These are phyloP conservation scores for Phyllosticta ampelicida DNA, from an alignment of 2,329 filamentous ascomycete species.

Conservation along the genomic window DNA sequence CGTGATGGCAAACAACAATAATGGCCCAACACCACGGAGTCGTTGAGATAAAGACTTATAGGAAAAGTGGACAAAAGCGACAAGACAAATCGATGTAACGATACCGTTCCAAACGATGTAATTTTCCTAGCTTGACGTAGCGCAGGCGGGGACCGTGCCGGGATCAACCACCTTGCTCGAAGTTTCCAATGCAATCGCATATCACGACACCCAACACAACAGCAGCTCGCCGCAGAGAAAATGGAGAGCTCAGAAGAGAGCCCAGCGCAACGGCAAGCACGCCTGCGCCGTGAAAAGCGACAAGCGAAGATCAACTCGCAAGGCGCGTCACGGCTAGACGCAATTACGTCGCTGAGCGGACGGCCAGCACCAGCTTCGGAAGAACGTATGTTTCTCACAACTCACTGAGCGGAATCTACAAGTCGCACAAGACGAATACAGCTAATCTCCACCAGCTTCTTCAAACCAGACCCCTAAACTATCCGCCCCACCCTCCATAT, in stretches of 20 bases:
- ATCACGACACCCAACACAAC: neutral
- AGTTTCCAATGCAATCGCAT: neutral
- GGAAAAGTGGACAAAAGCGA: neutral
- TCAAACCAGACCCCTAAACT: neutral
- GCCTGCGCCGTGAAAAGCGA: constrained; percentile 66
- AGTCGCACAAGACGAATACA: neutral
- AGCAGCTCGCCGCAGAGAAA: neutral
- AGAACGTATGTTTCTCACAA: constrained; percentile 23
- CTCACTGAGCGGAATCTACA: neutral
- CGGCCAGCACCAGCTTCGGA: constrained; percentile 33
- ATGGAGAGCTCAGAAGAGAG: constrained; percentile 21
- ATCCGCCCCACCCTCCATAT: constrained; percentile 9
- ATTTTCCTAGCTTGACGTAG: neutral
- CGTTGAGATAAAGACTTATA: neutral
- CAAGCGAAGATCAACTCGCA: constrained; percentile 69
- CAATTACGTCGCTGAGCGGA: constrained; percentile 60
- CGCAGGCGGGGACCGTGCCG: neutral
- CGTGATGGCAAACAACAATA: neutral
- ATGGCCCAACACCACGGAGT: too few relatives aligned
- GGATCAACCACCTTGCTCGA: neutral
- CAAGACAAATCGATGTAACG: neutral
- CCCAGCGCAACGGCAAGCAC: constrained; percentile 47
- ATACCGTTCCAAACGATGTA: neutral
- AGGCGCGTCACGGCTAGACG: constrained; percentile 58
- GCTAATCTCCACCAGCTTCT: neutral